Base-by-base conservation (phyloP, 768 basidiomycete genomes). In the Suillus lakei region DNA sequence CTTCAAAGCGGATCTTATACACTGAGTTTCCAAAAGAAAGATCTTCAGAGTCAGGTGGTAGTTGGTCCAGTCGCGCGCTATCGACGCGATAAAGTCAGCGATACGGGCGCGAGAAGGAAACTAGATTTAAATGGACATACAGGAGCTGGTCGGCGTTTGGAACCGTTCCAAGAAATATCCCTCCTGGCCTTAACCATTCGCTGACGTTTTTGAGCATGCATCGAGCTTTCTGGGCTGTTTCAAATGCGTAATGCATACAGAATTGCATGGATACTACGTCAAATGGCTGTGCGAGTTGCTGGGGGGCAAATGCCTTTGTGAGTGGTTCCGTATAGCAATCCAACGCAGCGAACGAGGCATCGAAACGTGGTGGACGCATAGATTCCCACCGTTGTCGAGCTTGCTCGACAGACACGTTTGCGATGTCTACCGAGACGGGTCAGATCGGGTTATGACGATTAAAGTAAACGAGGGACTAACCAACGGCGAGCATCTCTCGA, bases 211-310 rank as follows among this genome's bases (percentile, higher is more conserved):
- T 85, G 38, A 99, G 87, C 98, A 99, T 98, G 75, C 88, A 91
- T 38, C 93, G 85, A 30, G 89, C 92, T 74, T 98, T 98, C 65
- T 85, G 81, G 36, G 88, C 85, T n/a, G 86, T 91, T 77, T 99
- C 96, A 75, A 99, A 99, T 9, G 98, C 98, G 73, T 99, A 99
- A 76, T 99, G 98, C 93, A 99, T 98, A 78, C 98, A 99, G 76
- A 99, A 99, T 75, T 99, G 98, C 95, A 98, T 94, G 3, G 95
- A 93, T 6, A 99, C 95, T 64, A 95, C 93, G 73, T 99, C 98
- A 73, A 98, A 98, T 6, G 90, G 90, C 36, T 84, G 83, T 0
- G 79, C 80, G 30, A 93, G 84, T 66, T 84, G 80, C 21, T 83
- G 82, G 1, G 86, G 85, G 4, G 89, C 78, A 58, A 98, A 86